These are phyloP conservation scores for Picochlorum sp. DNA, from an alignment of 139 green algal genomes.

Conservation along the genomic window DNA sequence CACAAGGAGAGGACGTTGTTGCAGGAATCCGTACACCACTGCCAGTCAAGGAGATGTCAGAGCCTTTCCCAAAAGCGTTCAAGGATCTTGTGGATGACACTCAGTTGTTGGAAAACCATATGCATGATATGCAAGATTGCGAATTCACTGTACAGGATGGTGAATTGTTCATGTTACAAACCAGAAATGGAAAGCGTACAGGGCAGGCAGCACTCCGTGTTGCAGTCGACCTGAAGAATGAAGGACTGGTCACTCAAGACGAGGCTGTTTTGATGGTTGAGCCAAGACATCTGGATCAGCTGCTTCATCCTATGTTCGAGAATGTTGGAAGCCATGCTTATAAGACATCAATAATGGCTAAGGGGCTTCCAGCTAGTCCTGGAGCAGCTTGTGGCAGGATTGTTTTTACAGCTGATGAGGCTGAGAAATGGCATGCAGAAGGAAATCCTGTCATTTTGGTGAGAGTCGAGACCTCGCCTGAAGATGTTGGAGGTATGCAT, in stretches of 20 bases:
- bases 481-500: constrained; percentile 86
- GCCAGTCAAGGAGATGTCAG: constrained; percentile 55
- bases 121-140: constrained; percentile 85
- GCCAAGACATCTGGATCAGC: constrained; percentile 78
- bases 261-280: constrained; percentile 75
- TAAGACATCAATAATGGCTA: constrained; percentile 52
- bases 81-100: constrained; percentile 61
- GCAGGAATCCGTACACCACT: constrained; percentile 77
- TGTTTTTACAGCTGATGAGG: constrained; percentile 74
- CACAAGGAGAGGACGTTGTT: constrained; percentile 84
- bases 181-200: constrained; percentile 78
- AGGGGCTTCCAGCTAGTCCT: constrained; percentile 72
- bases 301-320: constrained; percentile 77
- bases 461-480: constrained; percentile 68
- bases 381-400: constrained; percentile 72
- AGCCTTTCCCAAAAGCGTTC: constrained; percentile 67
- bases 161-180: constrained; percentile 83
- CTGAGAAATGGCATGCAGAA: constrained; percentile 50
- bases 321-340: constrained; percentile 36
- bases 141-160: constrained; percentile 87
- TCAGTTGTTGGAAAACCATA: constrained; percentile 66
- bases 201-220: constrained; percentile 66
- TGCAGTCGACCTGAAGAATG: constrained; percentile 62
- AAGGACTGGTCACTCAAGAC: constrained; percentile 41
- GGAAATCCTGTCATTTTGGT: constrained; percentile 60